Conservation (phyloP, 2,329 filamentous ascomycete species). For the Aotearoamyces nothofagi region DNA sequence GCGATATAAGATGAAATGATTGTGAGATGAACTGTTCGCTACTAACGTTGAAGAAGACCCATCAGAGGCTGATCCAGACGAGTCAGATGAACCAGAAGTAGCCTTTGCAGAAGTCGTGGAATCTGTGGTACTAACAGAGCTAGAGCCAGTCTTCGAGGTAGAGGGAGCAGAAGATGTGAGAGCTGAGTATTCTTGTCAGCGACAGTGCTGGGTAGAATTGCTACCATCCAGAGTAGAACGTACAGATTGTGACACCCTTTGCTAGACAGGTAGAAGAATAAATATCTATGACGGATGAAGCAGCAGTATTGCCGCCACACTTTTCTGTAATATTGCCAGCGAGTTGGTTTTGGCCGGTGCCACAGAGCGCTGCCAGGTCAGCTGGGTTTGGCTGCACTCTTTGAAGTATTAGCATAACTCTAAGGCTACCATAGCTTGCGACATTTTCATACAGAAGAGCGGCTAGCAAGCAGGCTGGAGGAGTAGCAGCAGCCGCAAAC, state of each 20-base stretch:
- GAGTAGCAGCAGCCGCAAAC: constrained; percentile 10
- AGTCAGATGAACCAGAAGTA: constrained; percentile 3
- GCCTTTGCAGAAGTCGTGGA: constrained; percentile 5
- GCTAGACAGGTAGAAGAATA: constrained; percentile 10
- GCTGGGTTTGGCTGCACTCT: constrained; percentile 10
- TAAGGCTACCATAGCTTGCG: background rate
- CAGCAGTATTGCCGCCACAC: constrained; percentile 6
- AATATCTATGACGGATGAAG: constrained; percentile 7
- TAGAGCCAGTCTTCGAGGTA: constrained; percentile 4
- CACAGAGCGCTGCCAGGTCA: constrained; percentile 10
- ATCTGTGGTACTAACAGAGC: constrained; percentile 6
- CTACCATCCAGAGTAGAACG: background rate
- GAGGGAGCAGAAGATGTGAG: constrained; percentile 6
- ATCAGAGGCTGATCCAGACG: no score
- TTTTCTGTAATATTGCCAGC: constrained; percentile 7
- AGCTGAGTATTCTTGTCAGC: constrained; percentile 6
- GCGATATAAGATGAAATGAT: background rate
- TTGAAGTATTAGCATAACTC: constrained; percentile 1
- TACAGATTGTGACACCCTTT: constrained; percentile 9
- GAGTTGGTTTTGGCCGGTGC: constrained; percentile 4
- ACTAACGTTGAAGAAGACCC: constrained; percentile 1
- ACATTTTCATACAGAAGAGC: constrained; percentile 12
- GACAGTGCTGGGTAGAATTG: constrained; percentile 1
- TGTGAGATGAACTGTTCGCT: background rate
- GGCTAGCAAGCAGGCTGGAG: constrained; percentile 15